These are phyloP conservation scores for Sesbania bispinosa DNA, from an alignment of 306 rosid genomes.

Conservation along the genomic window DNA sequence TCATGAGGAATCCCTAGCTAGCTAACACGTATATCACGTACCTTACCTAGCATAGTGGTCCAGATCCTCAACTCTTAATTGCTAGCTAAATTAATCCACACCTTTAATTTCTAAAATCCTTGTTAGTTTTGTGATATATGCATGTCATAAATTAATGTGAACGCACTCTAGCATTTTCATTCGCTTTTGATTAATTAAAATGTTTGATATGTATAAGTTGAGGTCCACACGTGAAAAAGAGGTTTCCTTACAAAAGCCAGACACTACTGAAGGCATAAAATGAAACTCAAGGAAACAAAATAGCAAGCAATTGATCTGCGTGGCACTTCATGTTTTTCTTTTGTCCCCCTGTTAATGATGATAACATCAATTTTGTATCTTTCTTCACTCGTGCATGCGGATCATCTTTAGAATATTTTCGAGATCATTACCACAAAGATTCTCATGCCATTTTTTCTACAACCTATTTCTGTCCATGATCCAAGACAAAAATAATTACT, in stretches of 20 bases:
- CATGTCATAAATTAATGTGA: neutral
- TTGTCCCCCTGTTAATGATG: neutral
- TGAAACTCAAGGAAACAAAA: neutral
- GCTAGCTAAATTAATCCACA: too few relatives aligned
- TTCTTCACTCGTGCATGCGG: conserved; percentile 29
- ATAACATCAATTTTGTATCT: conserved; percentile 10
- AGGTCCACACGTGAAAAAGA: conserved; percentile 23
- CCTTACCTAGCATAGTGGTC: too few relatives aligned
- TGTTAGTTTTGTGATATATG: too few relatives aligned
- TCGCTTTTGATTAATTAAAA: neutral
- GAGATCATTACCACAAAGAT: conserved; percentile 26
- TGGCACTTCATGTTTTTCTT: neutral
- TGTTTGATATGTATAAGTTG: neutral
- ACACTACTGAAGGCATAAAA: neutral
- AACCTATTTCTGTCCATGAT: neutral
- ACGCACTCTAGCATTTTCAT: neutral
- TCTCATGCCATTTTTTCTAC: conserved; percentile 21
- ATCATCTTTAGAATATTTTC: conserved; percentile 29
- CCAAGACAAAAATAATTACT: conserved; percentile 25
- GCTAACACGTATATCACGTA: too few relatives aligned
- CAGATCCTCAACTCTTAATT: too few relatives aligned
- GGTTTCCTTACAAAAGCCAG: neutral
- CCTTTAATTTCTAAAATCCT: too few relatives aligned
- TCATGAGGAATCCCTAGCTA: too few relatives aligned
- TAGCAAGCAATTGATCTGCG: neutral